A percentile compares a stretch with the other conserved stretches of the same genome.
phyloP scores from a whole-genome alignment of 257 asterid genomes.

The Solanum sitiens region DNA sequence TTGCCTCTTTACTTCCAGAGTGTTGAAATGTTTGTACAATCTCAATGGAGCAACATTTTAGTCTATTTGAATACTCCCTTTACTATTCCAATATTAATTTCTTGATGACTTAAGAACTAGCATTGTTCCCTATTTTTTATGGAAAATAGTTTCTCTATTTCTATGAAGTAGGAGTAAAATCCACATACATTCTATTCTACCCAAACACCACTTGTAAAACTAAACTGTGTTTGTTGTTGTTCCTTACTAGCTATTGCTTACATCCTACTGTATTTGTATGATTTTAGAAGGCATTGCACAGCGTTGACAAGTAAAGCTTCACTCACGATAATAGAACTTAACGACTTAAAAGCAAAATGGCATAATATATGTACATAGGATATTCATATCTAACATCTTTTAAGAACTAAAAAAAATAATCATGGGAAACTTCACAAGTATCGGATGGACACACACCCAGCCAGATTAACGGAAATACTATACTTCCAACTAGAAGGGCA shows the following conservation, averaged over 20 bases:
- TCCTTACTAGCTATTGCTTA: neutral
- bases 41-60: neutral
- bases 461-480: neutral
- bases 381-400: neutral
- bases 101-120: neutral
- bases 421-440: neutral
- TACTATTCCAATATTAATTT: neutral
- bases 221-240: neutral
- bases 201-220: neutral
- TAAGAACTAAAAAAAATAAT: neutral
- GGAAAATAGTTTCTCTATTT: neutral
- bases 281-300: no score
- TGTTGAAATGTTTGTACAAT: neutral
- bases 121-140: neutral
- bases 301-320: no score
- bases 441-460: neutral
- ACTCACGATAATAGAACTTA: neutral
- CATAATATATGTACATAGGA: neutral
- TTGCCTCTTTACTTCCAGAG: neutral
- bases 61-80: neutral
- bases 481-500: neutral
- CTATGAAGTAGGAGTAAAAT: neutral
- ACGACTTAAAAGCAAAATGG: neutral
- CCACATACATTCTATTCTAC: neutral
- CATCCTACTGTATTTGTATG: neutral